These are phyloP conservation scores for Seiridium unicorne DNA, from an alignment of 2,329 filamentous ascomycete species.

Conservation along the genomic window DNA sequence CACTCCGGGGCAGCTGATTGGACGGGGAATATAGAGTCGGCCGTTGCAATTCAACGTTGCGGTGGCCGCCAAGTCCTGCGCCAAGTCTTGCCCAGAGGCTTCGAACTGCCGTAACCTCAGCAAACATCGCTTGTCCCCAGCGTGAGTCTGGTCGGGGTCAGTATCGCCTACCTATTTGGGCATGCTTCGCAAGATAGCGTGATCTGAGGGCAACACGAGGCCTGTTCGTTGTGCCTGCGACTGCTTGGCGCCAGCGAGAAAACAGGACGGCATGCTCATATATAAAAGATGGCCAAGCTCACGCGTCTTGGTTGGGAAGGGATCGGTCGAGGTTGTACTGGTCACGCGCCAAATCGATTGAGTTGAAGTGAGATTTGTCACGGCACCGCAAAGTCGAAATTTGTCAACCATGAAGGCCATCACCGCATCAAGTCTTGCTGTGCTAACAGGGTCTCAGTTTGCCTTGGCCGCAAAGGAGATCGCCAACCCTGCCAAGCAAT, in stretches of 20 bases:
- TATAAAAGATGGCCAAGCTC: too few relatives aligned
- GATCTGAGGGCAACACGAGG: neutral
- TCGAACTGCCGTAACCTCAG: neutral
- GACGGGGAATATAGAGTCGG: neutral
- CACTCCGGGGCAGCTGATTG: neutral
- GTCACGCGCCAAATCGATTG: neutral
- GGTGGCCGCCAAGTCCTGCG: slow-evolving; percentile 4
- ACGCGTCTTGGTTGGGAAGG: too few relatives aligned
- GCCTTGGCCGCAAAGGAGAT: slow-evolving; percentile 4
- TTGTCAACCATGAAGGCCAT: neutral
- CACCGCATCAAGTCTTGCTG: neutral
- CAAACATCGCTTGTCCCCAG: neutral
- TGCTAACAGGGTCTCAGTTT: slow-evolving; percentile 1
- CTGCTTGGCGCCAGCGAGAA: too few relatives aligned
- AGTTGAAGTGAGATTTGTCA: neutral
- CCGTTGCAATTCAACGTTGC: neutral
- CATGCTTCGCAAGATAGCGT: slow-evolving; percentile 5
- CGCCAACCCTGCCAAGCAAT: slow-evolving; percentile 4
- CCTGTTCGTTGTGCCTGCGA: neutral
- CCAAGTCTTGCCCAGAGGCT: slow-evolving; percentile 1
- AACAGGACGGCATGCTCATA: too few relatives aligned
- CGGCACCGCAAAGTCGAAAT: neutral
- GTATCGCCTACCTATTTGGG: slow-evolving; percentile 4
- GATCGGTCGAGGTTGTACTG: neutral
- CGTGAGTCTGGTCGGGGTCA: neutral